Evolutionary conservation across 2,329 filamentous ascomycete species (phyloP), one percentile per base, ranked within the genome.

Genomic region (Fusarium pseudoanthophilum): DNA sequence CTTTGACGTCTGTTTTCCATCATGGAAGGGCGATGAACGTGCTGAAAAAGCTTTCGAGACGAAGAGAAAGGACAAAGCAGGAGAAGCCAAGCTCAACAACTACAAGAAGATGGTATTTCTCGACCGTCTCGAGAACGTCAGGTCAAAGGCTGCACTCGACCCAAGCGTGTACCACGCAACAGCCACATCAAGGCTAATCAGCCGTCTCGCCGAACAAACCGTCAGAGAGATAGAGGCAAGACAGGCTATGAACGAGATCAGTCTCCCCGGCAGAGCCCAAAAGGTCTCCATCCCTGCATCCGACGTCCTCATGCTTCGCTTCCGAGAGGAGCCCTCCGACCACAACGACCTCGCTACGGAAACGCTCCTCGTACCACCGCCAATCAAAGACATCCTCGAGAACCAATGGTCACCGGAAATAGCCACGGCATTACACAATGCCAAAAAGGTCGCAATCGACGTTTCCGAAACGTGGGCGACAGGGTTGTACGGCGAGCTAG

Each of bases 241-340:
- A 18, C 28, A 39, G 13, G 61, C 26, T 1, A 60, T 71, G 32
- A 80, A 78, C 34, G 72, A 68, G 1, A 72, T 81, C 20, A 59
- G 67, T 11, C 75, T 81, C 5, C 76, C 78, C 1, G 79, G 75
- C 1, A 76, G 77, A 1, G 58, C 74, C 30, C 71, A 72, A 46
- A 73, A 30, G 7, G 28, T 81, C 21, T 53, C 60, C 4, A 75
- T 80, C 52, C 67, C 78, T 45, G 72, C 73, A 30, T 65, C 57
- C 2, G 80, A 81, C 39, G 75, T 80, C 20, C 57, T 81, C 36
- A 76, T 81, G 55, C 65, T 81, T 30, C 75, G 76, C 9, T 77
- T 81, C 51, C 60, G 73, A 36, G 76, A 78, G 53, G 36, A 30
- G 7, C 64, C 64, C 7, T 24, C 53, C 16, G 61, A 70, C 5